phyloP scores from a whole-genome alignment of 441 rosid species.

The Erysimum cheiri region DNA sequence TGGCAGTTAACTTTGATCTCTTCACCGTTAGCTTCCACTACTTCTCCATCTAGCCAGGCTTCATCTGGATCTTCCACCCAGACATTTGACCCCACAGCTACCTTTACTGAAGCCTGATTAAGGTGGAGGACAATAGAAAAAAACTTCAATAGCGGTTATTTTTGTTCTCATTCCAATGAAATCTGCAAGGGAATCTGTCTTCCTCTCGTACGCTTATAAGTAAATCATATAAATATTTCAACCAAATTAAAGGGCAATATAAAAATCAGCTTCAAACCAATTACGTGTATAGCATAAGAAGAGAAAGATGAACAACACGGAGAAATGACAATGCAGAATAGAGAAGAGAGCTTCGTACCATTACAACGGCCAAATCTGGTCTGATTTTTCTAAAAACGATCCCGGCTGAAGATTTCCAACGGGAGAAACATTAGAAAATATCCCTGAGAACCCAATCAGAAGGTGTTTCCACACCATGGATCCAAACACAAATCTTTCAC shows the following conservation, averaged over 20 bases:
- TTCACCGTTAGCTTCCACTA: slow-evolving; percentile 62
- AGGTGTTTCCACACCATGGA: slow-evolving; percentile 38
- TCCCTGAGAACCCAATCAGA: slow-evolving; percentile 25
- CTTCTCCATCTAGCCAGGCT: slow-evolving; percentile 92
- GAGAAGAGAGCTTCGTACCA: slow-evolving; percentile 33
- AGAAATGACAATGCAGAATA: slow-evolving; percentile 34
- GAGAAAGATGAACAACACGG: neutral
- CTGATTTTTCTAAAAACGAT: slow-evolving; percentile 21
- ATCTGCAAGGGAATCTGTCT: neutral
- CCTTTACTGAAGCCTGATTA: slow-evolving; percentile 54
- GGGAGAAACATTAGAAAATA: slow-evolving; percentile 33
- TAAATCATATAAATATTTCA: neutral
- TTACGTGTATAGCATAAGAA: neutral
- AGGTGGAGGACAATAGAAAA: neutral
- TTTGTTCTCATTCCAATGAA: neutral
- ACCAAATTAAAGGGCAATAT: neutral
- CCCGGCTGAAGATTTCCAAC: slow-evolving; percentile 35
- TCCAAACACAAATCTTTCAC: slow-evolving; percentile 8
- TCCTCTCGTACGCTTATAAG: neutral
- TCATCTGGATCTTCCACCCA: slow-evolving; percentile 87
- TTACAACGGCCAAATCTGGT: slow-evolving; percentile 25
- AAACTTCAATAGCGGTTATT: slow-evolving; percentile 4
- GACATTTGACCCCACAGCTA: slow-evolving; percentile 71
- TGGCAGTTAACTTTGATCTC: slow-evolving; percentile 61
- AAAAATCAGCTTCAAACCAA: slow-evolving; percentile 10